phyloP scores from a whole-genome alignment of 2,329 filamentous ascomycete genomes.

The Colletotrichum sublineola region DNA sequence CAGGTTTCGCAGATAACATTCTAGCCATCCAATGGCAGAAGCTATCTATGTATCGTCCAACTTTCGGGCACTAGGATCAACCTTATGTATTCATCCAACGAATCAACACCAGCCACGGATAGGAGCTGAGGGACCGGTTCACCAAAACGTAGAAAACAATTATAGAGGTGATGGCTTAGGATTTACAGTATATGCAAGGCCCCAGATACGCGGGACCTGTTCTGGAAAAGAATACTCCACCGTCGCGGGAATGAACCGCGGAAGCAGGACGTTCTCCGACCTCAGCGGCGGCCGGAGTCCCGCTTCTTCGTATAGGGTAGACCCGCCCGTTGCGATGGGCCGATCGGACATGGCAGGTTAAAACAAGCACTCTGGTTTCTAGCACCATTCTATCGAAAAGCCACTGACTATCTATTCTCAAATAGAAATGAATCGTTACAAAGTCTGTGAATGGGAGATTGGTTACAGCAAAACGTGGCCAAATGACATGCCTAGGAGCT shows the following conservation, averaged over 20 bases:
- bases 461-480: constrained; percentile 27
- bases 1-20: constrained; percentile 5
- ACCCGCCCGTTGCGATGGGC: background rate
- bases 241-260: background rate
- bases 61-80: background rate
- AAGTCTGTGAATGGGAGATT: background rate
- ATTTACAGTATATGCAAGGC: background rate
- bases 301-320: background rate
- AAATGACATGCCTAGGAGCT: constrained; percentile 13
- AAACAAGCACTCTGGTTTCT: background rate
- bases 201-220: constrained; percentile 1
- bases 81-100: background rate
- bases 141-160: background rate
- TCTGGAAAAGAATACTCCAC: background rate
- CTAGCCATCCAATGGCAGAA: background rate
- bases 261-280: background rate
- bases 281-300: background rate
- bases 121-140: background rate
- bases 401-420: background rate
- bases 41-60: constrained; percentile 15
- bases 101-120: no score
- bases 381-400: background rate
- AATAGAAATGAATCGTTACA: background rate
- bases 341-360: background rate
- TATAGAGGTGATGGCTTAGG: background rate